Conservation (phyloP, 2,329 filamentous ascomycete species). For the Byssochlamys sp. region DNA sequence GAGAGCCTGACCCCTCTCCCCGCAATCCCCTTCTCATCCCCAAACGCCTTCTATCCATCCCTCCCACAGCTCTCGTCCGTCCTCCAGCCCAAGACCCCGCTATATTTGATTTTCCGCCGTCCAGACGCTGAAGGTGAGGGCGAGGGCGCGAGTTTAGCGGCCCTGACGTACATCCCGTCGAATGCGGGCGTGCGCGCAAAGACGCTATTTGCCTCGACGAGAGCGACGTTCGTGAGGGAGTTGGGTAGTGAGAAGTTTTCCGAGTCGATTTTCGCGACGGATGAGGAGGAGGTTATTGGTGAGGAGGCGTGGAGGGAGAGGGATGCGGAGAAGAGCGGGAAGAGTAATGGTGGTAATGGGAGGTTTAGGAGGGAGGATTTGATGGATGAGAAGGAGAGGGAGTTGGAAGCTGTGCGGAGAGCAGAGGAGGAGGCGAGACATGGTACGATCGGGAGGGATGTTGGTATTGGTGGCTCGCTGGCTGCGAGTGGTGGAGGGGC, state of each 20-base stretch:
- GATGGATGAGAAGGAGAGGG: conserved; percentile 53
- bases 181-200: conserved; percentile 55
- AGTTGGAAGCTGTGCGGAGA: conserved; percentile 47
- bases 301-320: conserved; percentile 46
- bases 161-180: conserved; percentile 55
- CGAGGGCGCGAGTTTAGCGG: conserved; percentile 30
- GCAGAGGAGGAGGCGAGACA: conserved; percentile 50
- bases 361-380: conserved; percentile 37
- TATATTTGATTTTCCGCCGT: conserved; percentile 53
- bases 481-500: conserved; percentile 9
- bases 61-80: conserved; percentile 41
- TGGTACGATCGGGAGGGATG: conserved; percentile 43
- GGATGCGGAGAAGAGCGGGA: conserved; percentile 34
- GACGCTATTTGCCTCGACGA: conserved; percentile 57
- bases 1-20: conserved; percentile 35
- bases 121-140: conserved; percentile 13
- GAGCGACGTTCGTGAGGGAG: conserved; percentile 50
- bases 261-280: conserved; percentile 50
- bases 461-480: conserved; percentile 36
- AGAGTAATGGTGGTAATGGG: conserved; percentile 8
- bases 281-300: conserved; percentile 47
- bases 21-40: conserved; percentile 30
- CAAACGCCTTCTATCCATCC: conserved; percentile 42
- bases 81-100: conserved; percentile 46
- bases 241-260: conserved; percentile 53